Percentiles rank a stretch among this genome's conserved stretches.
These are phyloP conservation scores for Aspergillus sparsus DNA, from an alignment of 495 filamentous ascomycete genomes.

Conservation along the genomic window DNA sequence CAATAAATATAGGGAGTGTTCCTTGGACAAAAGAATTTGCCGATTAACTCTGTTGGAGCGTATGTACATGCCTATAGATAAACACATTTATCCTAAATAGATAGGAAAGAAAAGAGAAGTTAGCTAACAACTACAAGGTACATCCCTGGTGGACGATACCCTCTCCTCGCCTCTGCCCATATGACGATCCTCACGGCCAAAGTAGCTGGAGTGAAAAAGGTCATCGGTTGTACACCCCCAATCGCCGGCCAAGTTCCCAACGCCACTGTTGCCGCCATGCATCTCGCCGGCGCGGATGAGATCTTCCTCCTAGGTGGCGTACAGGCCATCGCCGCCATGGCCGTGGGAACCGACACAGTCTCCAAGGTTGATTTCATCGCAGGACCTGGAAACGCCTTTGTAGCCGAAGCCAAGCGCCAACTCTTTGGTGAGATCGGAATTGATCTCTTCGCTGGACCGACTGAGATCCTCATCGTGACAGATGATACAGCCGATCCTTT, in stretches of 20 bases:
- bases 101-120: neutral
- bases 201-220: constrained; percentile 52
- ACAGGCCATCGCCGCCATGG: constrained; percentile 69
- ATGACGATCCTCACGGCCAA: constrained; percentile 61
- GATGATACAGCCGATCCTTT: constrained; percentile 55
- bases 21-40: constrained; percentile 52
- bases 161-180: constrained; percentile 57
- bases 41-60: constrained; percentile 39
- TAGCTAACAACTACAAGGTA: constrained; percentile 32
- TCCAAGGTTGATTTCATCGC: constrained; percentile 55
- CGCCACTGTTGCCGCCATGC: constrained; percentile 54
- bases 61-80: constrained; percentile 16
- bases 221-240: constrained; percentile 54
- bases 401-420: constrained; percentile 57
- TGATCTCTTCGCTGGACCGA: constrained; percentile 55
- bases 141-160: constrained; percentile 56
- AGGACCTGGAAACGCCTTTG: constrained; percentile 56
- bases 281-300: constrained; percentile 55
- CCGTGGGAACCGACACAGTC: constrained; percentile 74
- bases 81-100: neutral
- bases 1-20: constrained; percentile 35
- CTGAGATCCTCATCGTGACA: constrained; percentile 54
- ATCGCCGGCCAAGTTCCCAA: constrained; percentile 51
- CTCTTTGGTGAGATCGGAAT: constrained; percentile 57
- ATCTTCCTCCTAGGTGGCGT: constrained; percentile 57